phyloP scores from a whole-genome alignment of 2,329 filamentous ascomycete species.

The Didymella pinodella region DNA sequence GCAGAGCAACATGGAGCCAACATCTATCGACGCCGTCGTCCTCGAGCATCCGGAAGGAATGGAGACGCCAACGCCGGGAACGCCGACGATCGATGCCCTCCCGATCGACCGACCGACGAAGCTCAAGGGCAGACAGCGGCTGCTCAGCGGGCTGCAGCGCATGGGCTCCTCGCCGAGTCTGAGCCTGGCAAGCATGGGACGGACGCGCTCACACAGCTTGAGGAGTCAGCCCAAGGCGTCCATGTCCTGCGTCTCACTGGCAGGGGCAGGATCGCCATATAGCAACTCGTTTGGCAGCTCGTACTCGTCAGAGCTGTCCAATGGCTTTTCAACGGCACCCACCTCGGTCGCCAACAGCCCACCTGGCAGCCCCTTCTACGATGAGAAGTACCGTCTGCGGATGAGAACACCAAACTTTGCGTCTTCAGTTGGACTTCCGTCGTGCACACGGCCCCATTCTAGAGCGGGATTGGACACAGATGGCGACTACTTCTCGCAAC shows the following conservation, averaged over 20 bases:
- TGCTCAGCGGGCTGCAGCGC: constrained; percentile 78
- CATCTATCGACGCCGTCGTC: constrained; percentile 51
- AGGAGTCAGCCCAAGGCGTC: constrained; percentile 69
- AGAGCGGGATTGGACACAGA: constrained; percentile 51
- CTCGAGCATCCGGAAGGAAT: constrained; percentile 41
- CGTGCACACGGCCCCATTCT: constrained; percentile 64
- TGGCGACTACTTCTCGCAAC: constrained; percentile 58
- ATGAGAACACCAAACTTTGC: constrained; percentile 61
- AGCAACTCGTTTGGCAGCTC: constrained; percentile 63
- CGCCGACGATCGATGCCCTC: constrained; percentile 37
- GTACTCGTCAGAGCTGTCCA: constrained; percentile 64
- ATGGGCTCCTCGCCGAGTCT: constrained; percentile 83
- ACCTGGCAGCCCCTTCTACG: constrained; percentile 57
- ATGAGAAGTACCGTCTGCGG: constrained; percentile 64
- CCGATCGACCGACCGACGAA: constrained; percentile 61
- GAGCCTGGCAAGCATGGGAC: constrained; percentile 70
- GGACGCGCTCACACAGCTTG: constrained; percentile 72
- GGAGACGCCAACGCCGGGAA: constrained; percentile 22
- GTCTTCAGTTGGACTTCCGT: constrained; percentile 69
- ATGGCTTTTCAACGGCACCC: constrained; percentile 64
- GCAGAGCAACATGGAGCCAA: constrained; percentile 43
- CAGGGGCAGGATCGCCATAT: constrained; percentile 60
- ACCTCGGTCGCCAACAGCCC: constrained; percentile 60
- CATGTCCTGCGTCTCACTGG: constrained; percentile 70
- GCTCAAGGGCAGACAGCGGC: constrained; percentile 71